Base-by-base conservation (phyloP, 139 green algal species). In the Chlamydomonas schloesseri region DNA sequence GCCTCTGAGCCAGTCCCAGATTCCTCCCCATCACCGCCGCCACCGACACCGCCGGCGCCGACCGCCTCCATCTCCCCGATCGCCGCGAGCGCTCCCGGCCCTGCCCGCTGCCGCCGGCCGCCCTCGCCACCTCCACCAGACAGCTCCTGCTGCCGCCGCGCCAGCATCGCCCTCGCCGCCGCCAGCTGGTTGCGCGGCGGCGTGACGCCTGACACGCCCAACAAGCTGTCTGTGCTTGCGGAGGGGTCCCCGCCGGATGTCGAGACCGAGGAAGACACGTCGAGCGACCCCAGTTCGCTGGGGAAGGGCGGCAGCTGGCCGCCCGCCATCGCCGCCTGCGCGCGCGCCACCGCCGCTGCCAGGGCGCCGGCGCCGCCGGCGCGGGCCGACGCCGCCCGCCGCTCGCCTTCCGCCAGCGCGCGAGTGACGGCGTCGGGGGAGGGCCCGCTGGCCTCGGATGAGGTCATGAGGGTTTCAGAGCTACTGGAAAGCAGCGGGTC, bases 391-490 rank as follows among this genome's bases (percentile, higher is more conserved):
- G 14, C 34, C 34, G 42, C 36, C 24, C 60, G 60, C 14, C 60
- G 76, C 26, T 73, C 21, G 9, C 36, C 76, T 42, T 73, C 58
- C 14, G 23, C 36, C 26, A 73, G 29, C 11, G 76, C 42, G 26
- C 60, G 60, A 0, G 76, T 42, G 21, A 83, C 24, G 8, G 76
- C 34, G 42, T 83, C 76, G 1, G 57, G 42, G 13, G 23, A 14
- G 24, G 57, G 53, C 15, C 17, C 37, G 76, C 76, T 83, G 60
- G 76, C 76, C 36, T 83, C 76, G 58, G 60, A 73, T 0, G 60
- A 73, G 0, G 76, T 60, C 60, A 83, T 62, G 14, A 83, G 37
- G 23, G 76, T 83, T 53, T 83, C 76, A 26, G 76, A 83, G 58
- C 76, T 83, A 37, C 60, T 83, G 18, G 37, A 73, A 5, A 83